Evolutionary conservation across 257 asterid genomes (phyloP).

Genomic region (Agastache rugosa): DNA sequence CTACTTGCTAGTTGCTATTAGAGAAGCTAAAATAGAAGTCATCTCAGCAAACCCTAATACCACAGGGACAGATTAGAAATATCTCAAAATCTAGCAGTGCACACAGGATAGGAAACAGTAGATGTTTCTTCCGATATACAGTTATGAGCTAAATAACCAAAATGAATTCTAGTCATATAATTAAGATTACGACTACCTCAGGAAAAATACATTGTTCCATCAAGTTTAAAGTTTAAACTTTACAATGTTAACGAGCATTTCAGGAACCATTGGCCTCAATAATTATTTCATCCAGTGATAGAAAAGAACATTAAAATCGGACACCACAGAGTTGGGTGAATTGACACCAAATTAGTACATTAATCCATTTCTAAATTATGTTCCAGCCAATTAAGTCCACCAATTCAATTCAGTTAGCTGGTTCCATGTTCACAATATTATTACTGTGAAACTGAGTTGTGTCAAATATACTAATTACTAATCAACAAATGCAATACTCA

Average conservation of each 20-base stretch:
- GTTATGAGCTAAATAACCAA: neutral
- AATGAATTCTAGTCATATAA: neutral
- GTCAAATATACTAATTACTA: neutral
- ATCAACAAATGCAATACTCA: constrained; percentile 24
- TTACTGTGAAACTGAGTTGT: neutral
- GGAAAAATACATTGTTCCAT: neutral
- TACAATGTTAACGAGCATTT: constrained; percentile 1
- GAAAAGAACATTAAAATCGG: neutral
- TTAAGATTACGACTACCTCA: neutral
- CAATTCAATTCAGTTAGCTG: neutral
- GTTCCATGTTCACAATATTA: neutral
- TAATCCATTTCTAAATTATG: neutral
- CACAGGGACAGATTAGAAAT: neutral
- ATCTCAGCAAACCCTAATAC: neutral
- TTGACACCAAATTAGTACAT: constrained; percentile 4
- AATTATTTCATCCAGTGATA: neutral
- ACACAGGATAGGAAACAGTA: neutral
- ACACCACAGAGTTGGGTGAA: neutral
- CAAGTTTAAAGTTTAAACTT: neutral
- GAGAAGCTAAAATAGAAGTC: constrained; percentile 7
- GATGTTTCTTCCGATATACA: neutral
- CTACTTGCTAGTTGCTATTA: neutral
- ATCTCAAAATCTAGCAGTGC: constrained; percentile 45
- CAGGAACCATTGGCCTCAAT: neutral
- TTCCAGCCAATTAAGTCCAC: neutral